Evolutionary conservation across 2,329 filamentous ascomycete species (phyloP).

Genomic region (Colletotrichum australisinense): DNA sequence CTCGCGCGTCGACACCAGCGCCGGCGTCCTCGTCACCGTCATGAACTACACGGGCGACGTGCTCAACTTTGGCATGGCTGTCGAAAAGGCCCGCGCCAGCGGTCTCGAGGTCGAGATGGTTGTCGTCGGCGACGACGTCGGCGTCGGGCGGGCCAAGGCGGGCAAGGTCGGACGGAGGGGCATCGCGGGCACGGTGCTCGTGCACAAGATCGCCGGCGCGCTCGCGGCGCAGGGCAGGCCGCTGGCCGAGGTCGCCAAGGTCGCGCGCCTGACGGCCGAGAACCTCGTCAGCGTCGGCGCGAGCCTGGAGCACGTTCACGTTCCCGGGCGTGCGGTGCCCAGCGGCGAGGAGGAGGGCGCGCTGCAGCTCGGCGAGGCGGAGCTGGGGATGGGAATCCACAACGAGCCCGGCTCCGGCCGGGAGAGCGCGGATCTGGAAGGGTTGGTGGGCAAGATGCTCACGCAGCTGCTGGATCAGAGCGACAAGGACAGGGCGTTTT

Average conservation of each 20-base stretch:
- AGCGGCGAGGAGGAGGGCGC: conserved; percentile 61
- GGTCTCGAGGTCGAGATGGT: conserved; percentile 88
- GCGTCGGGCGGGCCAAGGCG: conserved; percentile 82
- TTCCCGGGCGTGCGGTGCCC: conserved; percentile 76
- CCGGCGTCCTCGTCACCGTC: conserved; percentile 87
- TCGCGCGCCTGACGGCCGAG: conserved; percentile 77
- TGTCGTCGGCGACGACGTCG: conserved; percentile 91
- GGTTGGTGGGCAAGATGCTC: conserved; percentile 74
- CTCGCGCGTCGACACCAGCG: conserved; percentile 75
- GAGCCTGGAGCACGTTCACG: conserved; percentile 91
- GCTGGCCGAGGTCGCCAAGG: conserved; percentile 77
- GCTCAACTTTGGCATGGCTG: conserved; percentile 92
- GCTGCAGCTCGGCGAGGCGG: conserved; percentile 67
- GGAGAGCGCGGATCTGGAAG: conserved; percentile 62
- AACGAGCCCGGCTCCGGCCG: conserved; percentile 73
- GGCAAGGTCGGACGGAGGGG: conserved; percentile 94
- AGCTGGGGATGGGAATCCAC: conserved; percentile 83
- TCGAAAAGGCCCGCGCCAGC: conserved; percentile 88
- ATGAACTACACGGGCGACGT: conserved; percentile 96
- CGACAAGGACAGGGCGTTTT: conserved; percentile 80
- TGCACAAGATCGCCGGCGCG: conserved; percentile 91
- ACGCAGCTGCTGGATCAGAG: conserved; percentile 72
- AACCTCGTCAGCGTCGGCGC: conserved; percentile 90
- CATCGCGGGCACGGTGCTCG: conserved; percentile 90
- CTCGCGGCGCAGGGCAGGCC: conserved; percentile 77